Evolutionary conservation across 75 land plant species (phyloP).

Genomic region (Picea glauca): DNA sequence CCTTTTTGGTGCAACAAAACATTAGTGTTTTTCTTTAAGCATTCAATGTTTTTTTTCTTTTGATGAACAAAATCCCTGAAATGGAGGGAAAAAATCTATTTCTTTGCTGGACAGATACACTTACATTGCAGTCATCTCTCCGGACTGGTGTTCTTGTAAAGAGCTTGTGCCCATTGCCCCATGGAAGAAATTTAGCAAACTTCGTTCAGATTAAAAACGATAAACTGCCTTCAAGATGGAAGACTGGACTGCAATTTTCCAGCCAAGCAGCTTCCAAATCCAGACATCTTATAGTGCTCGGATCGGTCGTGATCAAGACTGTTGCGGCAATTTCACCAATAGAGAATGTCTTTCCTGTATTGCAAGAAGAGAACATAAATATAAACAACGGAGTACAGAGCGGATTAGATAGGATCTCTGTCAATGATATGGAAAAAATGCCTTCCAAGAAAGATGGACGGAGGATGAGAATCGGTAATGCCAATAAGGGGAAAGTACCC

Average conservation of each 20-base stretch:
- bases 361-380: background rate
- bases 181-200: background rate
- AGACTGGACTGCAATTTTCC: slow-evolving; percentile 10
- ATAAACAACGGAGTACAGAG: slow-evolving; percentile 8
- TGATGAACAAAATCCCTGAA: background rate
- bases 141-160: slow-evolving; percentile 8
- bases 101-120: slow-evolving; percentile 28
- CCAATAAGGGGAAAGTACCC: slow-evolving; percentile 83
- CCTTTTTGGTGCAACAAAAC: no score
- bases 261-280: slow-evolving; percentile 1
- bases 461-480: slow-evolving; percentile 59
- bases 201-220: slow-evolving; percentile 9
- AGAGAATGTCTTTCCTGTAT: background rate
- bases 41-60: background rate
- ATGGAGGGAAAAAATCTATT: background rate
- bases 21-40: background rate
- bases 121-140: slow-evolving; percentile 25
- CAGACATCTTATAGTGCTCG: background rate
- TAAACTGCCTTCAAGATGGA: slow-evolving; percentile 19
- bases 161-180: slow-evolving; percentile 11
- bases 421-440: slow-evolving; percentile 27
- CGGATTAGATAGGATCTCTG: slow-evolving; percentile 3
- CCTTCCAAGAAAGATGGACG: slow-evolving; percentile 48
- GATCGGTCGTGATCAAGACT: slow-evolving; percentile 20
- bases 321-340: slow-evolving; percentile 26